Evolutionary conservation across 805 yeast species (phyloP).

Genomic region (Saturnispora sekii): DNA sequence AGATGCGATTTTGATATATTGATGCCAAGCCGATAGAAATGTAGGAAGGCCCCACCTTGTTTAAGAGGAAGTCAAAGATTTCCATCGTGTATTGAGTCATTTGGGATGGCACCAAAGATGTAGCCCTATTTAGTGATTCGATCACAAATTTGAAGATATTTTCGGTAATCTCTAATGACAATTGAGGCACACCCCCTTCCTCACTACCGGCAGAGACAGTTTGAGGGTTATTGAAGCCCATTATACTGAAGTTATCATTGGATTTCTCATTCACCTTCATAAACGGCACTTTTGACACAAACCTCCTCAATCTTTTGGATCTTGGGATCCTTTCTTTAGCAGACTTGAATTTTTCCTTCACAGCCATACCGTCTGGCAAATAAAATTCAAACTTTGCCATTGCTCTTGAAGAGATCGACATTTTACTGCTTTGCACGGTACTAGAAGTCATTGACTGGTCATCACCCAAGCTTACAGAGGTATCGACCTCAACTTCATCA

Average conservation of each 20-base stretch:
- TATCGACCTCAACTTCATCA: slow-evolving; percentile 3
- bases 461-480: background rate
- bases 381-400: slow-evolving; percentile 8
- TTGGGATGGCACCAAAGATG: slow-evolving; percentile 60
- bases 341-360: slow-evolving; percentile 12
- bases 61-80: slow-evolving; percentile 54
- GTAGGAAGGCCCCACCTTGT: slow-evolving; percentile 65
- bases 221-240: slow-evolving; percentile 4
- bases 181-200: slow-evolving; percentile 8
- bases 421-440: background rate
- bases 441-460: slow-evolving; percentile 1
- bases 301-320: slow-evolving; percentile 17
- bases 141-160: slow-evolving; percentile 57
- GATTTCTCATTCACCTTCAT: slow-evolving; percentile 41
- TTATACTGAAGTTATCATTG: slow-evolving; percentile 8
- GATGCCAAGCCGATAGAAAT: slow-evolving; percentile 69
- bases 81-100: slow-evolving; percentile 55
- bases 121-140: slow-evolving; percentile 67
- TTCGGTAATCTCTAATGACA: slow-evolving; percentile 45
- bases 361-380: slow-evolving; percentile 10
- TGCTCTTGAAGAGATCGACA: slow-evolving; percentile 3
- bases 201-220: slow-evolving; percentile 2
- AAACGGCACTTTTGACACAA: slow-evolving; percentile 30
- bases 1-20: slow-evolving; percentile 33
- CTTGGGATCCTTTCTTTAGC: slow-evolving; percentile 10